Percentiles rank a stretch among this genome's conserved stretches.
Evolutionary conservation across 179 eudicot species (phyloP).

Genomic region (Heliamphora pulchella): DNA sequence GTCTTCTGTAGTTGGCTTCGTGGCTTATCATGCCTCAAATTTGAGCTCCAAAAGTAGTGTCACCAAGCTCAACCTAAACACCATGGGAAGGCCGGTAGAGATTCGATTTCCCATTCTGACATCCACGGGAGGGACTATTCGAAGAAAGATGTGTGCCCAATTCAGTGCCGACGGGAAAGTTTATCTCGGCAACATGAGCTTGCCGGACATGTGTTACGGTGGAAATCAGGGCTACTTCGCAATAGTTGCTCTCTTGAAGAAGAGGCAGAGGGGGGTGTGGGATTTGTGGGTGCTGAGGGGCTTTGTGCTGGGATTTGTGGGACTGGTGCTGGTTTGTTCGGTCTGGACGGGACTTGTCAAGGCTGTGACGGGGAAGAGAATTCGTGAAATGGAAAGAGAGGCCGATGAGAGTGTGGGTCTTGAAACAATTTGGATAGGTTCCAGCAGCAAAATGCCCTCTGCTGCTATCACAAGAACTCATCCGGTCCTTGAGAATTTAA

Average conservation of each 20-base stretch:
- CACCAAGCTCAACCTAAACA: conserved; percentile 32
- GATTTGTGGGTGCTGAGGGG: conserved; percentile 41
- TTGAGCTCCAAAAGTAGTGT: conserved; percentile 11
- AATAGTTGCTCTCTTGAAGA: conserved; percentile 27
- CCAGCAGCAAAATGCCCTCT: conserved; percentile 53
- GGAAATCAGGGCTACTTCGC: conserved; percentile 42
- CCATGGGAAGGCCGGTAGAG: conserved; percentile 26
- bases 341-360: conserved; percentile 18
- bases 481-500: conserved; percentile 40
- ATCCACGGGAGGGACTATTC: background rate
- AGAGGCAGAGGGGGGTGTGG: conserved; percentile 26
- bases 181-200: conserved; percentile 28
- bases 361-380: conserved; percentile 20
- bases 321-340: conserved; percentile 22
- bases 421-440: conserved; percentile 42
- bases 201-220: conserved; percentile 34
- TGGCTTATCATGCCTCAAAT: conserved; percentile 46
- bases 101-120: conserved; percentile 31
- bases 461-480: conserved; percentile 57
- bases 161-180: conserved; percentile 35
- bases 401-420: conserved; percentile 40
- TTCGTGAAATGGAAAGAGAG: conserved; percentile 39
- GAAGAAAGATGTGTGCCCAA: conserved; percentile 31
- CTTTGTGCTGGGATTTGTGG: conserved; percentile 30
- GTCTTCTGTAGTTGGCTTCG: conserved; percentile 45